A percentile compares a stretch with the other conserved stretches of the same genome.
phyloP scores from a whole-genome alignment of 2,329 filamentous ascomycete species.

The Aspergillus sclerotialis region DNA sequence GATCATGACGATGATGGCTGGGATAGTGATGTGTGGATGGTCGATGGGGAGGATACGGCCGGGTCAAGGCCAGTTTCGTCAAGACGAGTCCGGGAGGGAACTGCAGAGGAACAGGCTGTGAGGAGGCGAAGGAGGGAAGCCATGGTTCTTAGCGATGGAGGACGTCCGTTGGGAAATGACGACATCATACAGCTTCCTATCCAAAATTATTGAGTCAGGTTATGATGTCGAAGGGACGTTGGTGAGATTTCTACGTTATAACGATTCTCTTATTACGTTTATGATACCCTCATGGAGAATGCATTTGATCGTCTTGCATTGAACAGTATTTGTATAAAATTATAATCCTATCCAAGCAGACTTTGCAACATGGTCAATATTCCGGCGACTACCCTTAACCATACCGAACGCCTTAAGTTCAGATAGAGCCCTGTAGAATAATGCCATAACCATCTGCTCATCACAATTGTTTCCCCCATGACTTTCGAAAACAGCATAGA shows the following conservation, averaged over 20 bases:
- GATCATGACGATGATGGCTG: slow-evolving; percentile 46
- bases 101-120: slow-evolving; percentile 57
- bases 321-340: slow-evolving; percentile 13
- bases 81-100: slow-evolving; percentile 26
- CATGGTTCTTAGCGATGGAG: slow-evolving; percentile 87
- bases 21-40: slow-evolving; percentile 47
- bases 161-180: slow-evolving; percentile 60
- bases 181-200: slow-evolving; percentile 67
- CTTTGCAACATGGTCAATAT: slow-evolving; percentile 86
- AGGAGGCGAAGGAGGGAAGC: slow-evolving; percentile 74
- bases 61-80: slow-evolving; percentile 28
- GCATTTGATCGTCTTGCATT: slow-evolving; percentile 1
- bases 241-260: neutral
- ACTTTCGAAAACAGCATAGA: slow-evolving; percentile 45
- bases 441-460: slow-evolving; percentile 47
- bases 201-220: neutral
- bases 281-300: neutral
- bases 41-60: slow-evolving; percentile 47
- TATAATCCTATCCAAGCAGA: slow-evolving; percentile 63
- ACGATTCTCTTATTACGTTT: slow-evolving; percentile 1
- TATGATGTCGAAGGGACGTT: neutral
- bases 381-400: slow-evolving; percentile 83
- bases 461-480: slow-evolving; percentile 24
- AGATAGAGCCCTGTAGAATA: slow-evolving; percentile 79
- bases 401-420: slow-evolving; percentile 82